A percentile compares a stretch with the other conserved stretches of the same genome.
These are phyloP conservation scores for Apocynum venetum DNA, from an alignment of 257 asterid species.

Conservation along the genomic window DNA sequence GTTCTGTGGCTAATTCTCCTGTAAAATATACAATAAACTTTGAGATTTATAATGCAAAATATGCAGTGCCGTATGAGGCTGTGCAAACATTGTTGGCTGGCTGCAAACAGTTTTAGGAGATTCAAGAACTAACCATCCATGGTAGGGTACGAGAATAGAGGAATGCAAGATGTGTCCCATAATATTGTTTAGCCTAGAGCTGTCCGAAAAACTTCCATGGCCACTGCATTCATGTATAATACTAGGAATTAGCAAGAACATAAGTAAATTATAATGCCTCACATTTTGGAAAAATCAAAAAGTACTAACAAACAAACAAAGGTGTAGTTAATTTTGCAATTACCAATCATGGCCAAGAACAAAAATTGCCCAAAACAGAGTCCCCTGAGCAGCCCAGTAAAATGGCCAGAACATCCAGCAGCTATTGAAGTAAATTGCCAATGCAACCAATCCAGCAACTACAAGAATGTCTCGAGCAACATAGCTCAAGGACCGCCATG, in stretches of 20 bases:
- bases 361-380: conserved; percentile 49
- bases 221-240: conserved; percentile 24
- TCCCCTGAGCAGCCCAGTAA: conserved; percentile 47
- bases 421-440: conserved; percentile 26
- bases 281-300: background rate
- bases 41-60: too few species aligned
- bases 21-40: background rate
- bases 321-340: background rate
- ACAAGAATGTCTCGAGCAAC: conserved; percentile 31
- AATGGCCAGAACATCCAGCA: conserved; percentile 32
- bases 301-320: too few species aligned
- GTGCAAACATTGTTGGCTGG: too few species aligned
- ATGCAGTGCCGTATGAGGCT: too few species aligned
- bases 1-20: conserved; percentile 52
- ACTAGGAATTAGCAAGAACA: background rate
- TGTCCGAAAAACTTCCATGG: conserved; percentile 45
- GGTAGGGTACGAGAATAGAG: conserved; percentile 42
- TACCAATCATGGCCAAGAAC: conserved; percentile 56
- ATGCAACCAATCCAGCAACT: conserved; percentile 20
- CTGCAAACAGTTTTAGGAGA: too few species aligned
- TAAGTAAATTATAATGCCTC: background rate
- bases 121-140: conserved; percentile 35
- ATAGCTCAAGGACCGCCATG: conserved; percentile 35
- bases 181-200: conserved; percentile 23
- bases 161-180: conserved; percentile 44